Base-by-base conservation (phyloP, 2,329 filamentous ascomycete species). In the Lecanicillium sp. region DNA sequence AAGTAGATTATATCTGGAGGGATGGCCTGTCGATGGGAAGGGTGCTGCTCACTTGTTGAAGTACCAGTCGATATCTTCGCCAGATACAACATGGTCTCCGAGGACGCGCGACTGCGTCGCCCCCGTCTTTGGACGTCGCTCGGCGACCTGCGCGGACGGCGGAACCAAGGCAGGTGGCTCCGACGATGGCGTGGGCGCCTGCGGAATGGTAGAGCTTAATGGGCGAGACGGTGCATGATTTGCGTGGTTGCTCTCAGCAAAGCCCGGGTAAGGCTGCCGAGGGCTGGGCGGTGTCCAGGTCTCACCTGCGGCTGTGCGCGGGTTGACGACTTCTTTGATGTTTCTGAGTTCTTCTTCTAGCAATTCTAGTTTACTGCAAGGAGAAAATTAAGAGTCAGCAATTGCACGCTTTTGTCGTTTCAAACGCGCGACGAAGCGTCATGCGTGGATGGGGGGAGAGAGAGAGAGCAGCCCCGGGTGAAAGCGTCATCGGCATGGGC, bases 51-150 rank as follows among this genome's bases (percentile, higher is more conserved):
- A 71, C 65, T 68, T 71, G 42, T 69, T 62, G 51, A 76, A 77
- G 46, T 77, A 77, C 49, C 65, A 72, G 39, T 73, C 67, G 38
- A 77, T 68, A 31, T 77, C 72, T 30, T 71, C 66, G 1, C 69
- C 68, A 0, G 71, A 62, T 34, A 77, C 65, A 1, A 69, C 60
- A 8, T 65, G 62, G 4, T 65, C 67, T 3, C 63, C 66, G 10
- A 77, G 49, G 4, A 68, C 60, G 34, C 72, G 61, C 2, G 71
- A 55, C 36, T 66, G 58, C 41, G 55, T 54, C 28, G 56, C 51
- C 4, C 53, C 53, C 13, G 47, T 40, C 37, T 55, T 55, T 33
- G 41, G 39, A 9, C 39, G 49, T 22, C 39, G 42, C 34, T 46
- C 43, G 17, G 36, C 25, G 11, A 42, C 50, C 51, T 27, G 20